Conservation (phyloP, 2,329 filamentous ascomycete species). For the Pleomassaria siparia region DNA sequence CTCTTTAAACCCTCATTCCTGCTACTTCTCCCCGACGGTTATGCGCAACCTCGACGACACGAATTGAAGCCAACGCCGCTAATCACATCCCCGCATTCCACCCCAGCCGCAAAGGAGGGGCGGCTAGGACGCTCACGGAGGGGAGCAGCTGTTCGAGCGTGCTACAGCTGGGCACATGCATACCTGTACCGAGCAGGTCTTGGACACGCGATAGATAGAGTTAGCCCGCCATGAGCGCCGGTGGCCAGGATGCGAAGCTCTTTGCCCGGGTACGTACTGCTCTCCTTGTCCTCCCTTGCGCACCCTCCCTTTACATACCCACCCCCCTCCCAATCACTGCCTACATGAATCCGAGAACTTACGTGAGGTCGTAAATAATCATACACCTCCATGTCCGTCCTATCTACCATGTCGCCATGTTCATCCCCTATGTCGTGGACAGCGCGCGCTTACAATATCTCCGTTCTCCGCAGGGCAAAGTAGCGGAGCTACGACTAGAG, state of each 20-base stretch:
- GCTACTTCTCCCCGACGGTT: slow-evolving; percentile 6
- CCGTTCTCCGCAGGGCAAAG: slow-evolving; percentile 79
- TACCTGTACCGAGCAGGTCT: slow-evolving; percentile 18
- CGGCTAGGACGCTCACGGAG: slow-evolving; percentile 24
- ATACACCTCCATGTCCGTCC: too few relatives aligned
- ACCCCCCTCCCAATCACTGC: too few relatives aligned
- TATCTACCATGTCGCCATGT: slow-evolving; percentile 34
- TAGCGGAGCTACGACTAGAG: slow-evolving; percentile 92
- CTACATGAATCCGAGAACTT: too few relatives aligned
- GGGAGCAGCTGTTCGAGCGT: slow-evolving; percentile 25
- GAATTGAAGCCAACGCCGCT: slow-evolving; percentile 8
- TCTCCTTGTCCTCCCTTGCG: slow-evolving; percentile 5
- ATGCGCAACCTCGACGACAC: slow-evolving; percentile 19
- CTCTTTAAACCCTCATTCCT: not conserved
- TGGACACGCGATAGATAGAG: slow-evolving; percentile 27
- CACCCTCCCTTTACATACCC: slow-evolving; percentile 10
- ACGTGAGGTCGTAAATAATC: too few relatives aligned
- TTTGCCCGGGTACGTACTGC: slow-evolving; percentile 83
- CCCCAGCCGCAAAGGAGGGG: slow-evolving; percentile 18
- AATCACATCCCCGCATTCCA: slow-evolving; percentile 11
- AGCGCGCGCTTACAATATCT: slow-evolving; percentile 54
- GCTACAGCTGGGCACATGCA: slow-evolving; percentile 36
- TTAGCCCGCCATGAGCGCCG: slow-evolving; percentile 58
- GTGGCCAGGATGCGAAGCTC: slow-evolving; percentile 96
- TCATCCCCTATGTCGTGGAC: slow-evolving; percentile 41